A percentile compares a stretch with the other conserved stretches of the same genome.
Conservation (phyloP, 495 filamentous ascomycete species). For the Beverwykella pulmonaria region DNA sequence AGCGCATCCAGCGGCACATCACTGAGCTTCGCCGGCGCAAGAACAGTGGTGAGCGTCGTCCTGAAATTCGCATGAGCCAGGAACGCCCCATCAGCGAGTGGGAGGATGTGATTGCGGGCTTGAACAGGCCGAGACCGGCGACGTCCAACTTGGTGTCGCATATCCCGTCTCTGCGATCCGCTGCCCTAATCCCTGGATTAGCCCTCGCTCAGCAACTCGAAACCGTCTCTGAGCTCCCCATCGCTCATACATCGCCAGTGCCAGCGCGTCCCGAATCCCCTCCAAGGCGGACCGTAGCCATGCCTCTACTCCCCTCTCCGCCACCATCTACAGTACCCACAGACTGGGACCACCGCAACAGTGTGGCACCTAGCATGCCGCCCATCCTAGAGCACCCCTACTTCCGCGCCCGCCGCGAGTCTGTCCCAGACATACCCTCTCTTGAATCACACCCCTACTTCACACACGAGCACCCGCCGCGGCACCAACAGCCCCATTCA, state of each 20-base stretch:
- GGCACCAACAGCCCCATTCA: neutral
- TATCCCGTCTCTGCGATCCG: conserved; percentile 23
- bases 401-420: neutral
- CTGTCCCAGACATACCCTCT: conserved; percentile 15
- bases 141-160: conserved; percentile 27
- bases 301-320: conserved; percentile 27
- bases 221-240: conserved; percentile 14
- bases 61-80: conserved; percentile 35
- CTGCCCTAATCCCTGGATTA: neutral
- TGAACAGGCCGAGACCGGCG: conserved; percentile 18
- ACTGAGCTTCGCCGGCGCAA: conserved; percentile 40
- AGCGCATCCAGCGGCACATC: conserved; percentile 41
- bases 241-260: neutral
- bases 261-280: neutral
- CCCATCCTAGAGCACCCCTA: conserved; percentile 29
- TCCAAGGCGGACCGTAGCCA: conserved; percentile 20
- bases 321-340: conserved; percentile 25
- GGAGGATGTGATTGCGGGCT: conserved; percentile 33
- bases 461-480: neutral
- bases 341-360: conserved; percentile 16
- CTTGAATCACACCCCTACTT: conserved; percentile 23
- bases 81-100: conserved; percentile 47
- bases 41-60: conserved; percentile 20
- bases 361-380: conserved; percentile 29
- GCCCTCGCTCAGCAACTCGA: neutral